phyloP scores from a whole-genome alignment of 805 yeast species.

The Maudiozyma pseudohumilis region DNA sequence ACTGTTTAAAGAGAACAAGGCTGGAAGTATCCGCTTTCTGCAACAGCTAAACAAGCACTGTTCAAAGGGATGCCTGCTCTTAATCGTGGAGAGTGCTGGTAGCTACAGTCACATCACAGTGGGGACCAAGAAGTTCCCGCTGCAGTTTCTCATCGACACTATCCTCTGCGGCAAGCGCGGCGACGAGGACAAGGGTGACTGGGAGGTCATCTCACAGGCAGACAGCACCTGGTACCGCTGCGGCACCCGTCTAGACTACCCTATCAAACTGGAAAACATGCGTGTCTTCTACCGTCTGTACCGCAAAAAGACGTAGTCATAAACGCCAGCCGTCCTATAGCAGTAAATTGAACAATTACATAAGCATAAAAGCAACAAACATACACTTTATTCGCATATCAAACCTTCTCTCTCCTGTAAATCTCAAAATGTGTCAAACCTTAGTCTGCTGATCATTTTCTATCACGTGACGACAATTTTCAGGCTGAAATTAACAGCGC shows the following conservation, averaged over 20 bases:
- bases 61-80: constrained; percentile 44
- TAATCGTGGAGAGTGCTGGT: constrained; percentile 83
- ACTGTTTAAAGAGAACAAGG: constrained; percentile 58
- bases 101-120: constrained; percentile 72
- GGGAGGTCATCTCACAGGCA: constrained; percentile 56
- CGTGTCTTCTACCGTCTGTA: constrained; percentile 74
- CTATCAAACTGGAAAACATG: constrained; percentile 75
- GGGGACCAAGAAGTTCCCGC: constrained; percentile 71
- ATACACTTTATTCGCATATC: too few species aligned
- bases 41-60: constrained; percentile 44
- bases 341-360: too few species aligned
- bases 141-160: constrained; percentile 70
- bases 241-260: constrained; percentile 43
- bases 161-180: constrained; percentile 46
- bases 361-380: too few species aligned
- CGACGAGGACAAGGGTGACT: constrained; percentile 39
- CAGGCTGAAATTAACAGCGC: too few species aligned
- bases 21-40: constrained; percentile 50
- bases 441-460: too few species aligned
- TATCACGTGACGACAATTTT: too few species aligned
- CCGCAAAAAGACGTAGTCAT: constrained; percentile 33
- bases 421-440: too few species aligned
- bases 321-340: too few species aligned
- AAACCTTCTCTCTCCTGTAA: too few species aligned
- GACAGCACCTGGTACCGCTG: constrained; percentile 80